Evolutionary conservation across 2,329 filamentous ascomycete species (phyloP).

Genomic region (Fusarium pseudonygamai): DNA sequence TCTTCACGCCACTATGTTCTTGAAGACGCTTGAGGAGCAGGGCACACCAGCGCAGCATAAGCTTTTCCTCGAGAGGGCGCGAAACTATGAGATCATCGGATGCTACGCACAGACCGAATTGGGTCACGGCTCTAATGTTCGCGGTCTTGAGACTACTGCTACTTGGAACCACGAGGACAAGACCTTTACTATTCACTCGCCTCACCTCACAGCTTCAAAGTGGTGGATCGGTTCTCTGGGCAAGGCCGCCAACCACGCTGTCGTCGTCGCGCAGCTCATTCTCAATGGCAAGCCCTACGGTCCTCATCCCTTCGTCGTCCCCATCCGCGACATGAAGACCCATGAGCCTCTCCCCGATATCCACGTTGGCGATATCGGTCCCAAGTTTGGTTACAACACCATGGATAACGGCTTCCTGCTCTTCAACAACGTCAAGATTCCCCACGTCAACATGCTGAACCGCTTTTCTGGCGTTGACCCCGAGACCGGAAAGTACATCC

Average conservation of each 20-base stretch:
- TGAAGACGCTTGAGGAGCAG: slow-evolving; percentile 73
- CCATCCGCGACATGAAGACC: slow-evolving; percentile 75
- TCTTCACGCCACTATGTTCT: slow-evolving; percentile 67
- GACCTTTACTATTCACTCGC: slow-evolving; percentile 79
- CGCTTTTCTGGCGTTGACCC: slow-evolving; percentile 76
- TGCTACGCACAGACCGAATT: slow-evolving; percentile 86
- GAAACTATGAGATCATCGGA: slow-evolving; percentile 77
- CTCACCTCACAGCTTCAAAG: slow-evolving; percentile 78
- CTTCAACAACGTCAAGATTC: slow-evolving; percentile 77
- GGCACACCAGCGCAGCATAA: slow-evolving; percentile 78
- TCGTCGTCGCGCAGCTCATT: slow-evolving; percentile 81
- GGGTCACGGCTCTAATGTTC: slow-evolving; percentile 80
- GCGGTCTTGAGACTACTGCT: slow-evolving; percentile 76
- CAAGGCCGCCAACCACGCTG: slow-evolving; percentile 78
- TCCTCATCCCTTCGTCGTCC: slow-evolving; percentile 81
- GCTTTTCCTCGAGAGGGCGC: slow-evolving; percentile 74
- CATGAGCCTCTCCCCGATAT: slow-evolving; percentile 75
- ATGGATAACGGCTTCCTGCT: slow-evolving; percentile 86
- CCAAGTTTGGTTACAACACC: slow-evolving; percentile 82
- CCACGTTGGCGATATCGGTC: slow-evolving; percentile 82
- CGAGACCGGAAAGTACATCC: slow-evolving; percentile 72
- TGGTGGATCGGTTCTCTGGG: slow-evolving; percentile 88
- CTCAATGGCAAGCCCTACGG: slow-evolving; percentile 75
- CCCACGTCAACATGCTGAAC: slow-evolving; percentile 77
- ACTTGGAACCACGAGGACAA: slow-evolving; percentile 79